Evolutionary conservation across 768 basidiomycete species (phyloP).

Genomic region (Sarcodon sp.): DNA sequence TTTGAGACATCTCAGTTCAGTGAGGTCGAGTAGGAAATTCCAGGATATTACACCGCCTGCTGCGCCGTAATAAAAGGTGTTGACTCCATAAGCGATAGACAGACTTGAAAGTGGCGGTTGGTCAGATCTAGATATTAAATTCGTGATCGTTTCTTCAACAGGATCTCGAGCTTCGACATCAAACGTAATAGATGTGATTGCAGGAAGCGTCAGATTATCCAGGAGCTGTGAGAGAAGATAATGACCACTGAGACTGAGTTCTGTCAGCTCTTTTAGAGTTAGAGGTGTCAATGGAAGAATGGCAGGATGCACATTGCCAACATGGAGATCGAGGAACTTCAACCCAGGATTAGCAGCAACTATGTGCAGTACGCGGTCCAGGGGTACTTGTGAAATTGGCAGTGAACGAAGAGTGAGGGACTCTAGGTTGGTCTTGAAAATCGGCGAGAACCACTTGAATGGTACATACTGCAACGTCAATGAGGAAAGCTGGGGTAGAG

Average conservation of each 20-base stretch:
- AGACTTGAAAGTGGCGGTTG: conserved; percentile 45
- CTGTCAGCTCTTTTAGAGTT: conserved; percentile 39
- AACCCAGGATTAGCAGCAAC: conserved; percentile 44
- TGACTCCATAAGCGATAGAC: conserved; percentile 45
- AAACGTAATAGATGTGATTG: conserved; percentile 43
- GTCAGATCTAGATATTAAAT: conserved; percentile 46
- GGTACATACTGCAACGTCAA: conserved; percentile 62
- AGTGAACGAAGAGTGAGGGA: conserved; percentile 54
- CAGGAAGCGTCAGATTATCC: conserved; percentile 47
- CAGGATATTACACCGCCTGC: conserved; percentile 51
- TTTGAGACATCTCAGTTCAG: conserved; percentile 42
- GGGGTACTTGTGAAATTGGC: conserved; percentile 44
- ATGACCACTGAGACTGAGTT: conserved; percentile 53
- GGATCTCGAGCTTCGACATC: conserved; percentile 70
- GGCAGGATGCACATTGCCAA: conserved; percentile 44
- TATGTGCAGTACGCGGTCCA: conserved; percentile 61
- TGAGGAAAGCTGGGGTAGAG: conserved; percentile 36
- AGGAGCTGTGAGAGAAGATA: conserved; percentile 47
- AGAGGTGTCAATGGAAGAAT: conserved; percentile 48
- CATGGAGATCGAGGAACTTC: conserved; percentile 44
- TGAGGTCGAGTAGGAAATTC: conserved; percentile 50
- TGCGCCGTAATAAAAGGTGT: conserved; percentile 41
- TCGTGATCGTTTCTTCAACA: conserved; percentile 56
- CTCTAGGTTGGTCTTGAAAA: conserved; percentile 46
- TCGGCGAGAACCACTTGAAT: conserved; percentile 68